Percentiles rank a stretch among this genome's conserved stretches.
phyloP scores from a whole-genome alignment of 2,329 filamentous ascomycete species.

The Colletotrichum musicola region DNA sequence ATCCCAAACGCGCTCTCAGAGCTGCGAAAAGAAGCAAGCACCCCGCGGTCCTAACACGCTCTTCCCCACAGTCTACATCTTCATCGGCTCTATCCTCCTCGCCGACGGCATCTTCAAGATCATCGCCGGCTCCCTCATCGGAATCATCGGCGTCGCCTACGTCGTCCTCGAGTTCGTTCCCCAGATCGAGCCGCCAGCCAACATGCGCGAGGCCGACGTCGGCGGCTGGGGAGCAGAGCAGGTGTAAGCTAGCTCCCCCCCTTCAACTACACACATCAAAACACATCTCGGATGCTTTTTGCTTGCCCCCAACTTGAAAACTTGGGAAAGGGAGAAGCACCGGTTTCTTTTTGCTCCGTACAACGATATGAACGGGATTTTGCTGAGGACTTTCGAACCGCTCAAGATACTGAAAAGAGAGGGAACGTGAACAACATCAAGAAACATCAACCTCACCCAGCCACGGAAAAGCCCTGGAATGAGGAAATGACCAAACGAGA shows the following conservation, averaged over 20 bases:
- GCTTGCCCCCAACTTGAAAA: slow-evolving; percentile 11
- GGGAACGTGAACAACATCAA: slow-evolving; percentile 15
- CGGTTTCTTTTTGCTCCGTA: slow-evolving; percentile 7
- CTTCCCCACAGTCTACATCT: slow-evolving; percentile 84
- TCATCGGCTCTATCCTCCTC: slow-evolving; percentile 88
- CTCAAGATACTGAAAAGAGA: slow-evolving; percentile 39
- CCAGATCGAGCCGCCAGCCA: slow-evolving; percentile 82
- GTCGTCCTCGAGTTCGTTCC: slow-evolving; percentile 80
- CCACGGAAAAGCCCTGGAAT: slow-evolving; percentile 5
- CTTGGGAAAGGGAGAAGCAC: slow-evolving; percentile 18
- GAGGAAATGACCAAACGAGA: slow-evolving; percentile 6
- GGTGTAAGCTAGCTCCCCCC: slow-evolving; percentile 63
- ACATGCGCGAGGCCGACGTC: slow-evolving; percentile 81
- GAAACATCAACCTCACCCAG: neutral
- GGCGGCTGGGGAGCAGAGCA: slow-evolving; percentile 83
- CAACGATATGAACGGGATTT: slow-evolving; percentile 37
- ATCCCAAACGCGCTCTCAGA: neutral
- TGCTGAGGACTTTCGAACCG: slow-evolving; percentile 38
- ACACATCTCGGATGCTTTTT: slow-evolving; percentile 33
- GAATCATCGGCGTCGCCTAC: slow-evolving; percentile 83
- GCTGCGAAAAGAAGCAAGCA: neutral
- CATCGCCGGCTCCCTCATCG: slow-evolving; percentile 83
- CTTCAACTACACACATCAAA: slow-evolving; percentile 33
- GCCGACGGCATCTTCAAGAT: slow-evolving; percentile 75
- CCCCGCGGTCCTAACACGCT: slow-evolving; percentile 17